These are phyloP conservation scores for Kregervanrija pseudodelftensis DNA, from an alignment of 805 yeast genomes.

Conservation along the genomic window DNA sequence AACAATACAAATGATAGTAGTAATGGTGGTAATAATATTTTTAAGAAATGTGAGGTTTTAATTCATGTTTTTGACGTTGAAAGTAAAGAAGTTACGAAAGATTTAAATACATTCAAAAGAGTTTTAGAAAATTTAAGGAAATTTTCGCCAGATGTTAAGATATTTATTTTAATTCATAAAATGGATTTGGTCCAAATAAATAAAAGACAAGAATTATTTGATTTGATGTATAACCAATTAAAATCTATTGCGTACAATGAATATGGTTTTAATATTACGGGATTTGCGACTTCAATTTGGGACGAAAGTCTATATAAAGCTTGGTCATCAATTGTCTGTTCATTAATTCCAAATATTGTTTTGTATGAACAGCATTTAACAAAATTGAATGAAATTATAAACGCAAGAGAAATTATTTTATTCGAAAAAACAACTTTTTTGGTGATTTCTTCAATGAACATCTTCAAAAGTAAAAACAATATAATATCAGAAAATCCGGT, in stretches of 20 bases:
- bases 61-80: constrained; percentile 97
- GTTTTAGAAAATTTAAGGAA: constrained; percentile 75
- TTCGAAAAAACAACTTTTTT: constrained; percentile 92
- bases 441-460: constrained; percentile 58
- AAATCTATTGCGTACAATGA: constrained; percentile 63
- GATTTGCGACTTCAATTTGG: constrained; percentile 96
- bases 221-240: constrained; percentile 75
- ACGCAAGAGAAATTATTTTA: constrained; percentile 83
- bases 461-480: constrained; percentile 10
- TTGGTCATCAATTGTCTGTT: constrained; percentile 94
- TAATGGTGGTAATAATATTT: constrained; percentile 74
- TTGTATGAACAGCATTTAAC: constrained; percentile 68
- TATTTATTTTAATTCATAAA: constrained; percentile 86
- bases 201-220: constrained; percentile 76
- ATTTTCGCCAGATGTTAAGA: constrained; percentile 84
- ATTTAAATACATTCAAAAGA: constrained; percentile 83
- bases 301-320: constrained; percentile 94
- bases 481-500: constrained; percentile 4
- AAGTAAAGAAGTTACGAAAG: constrained; percentile 83
- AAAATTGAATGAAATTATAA: constrained; percentile 63
- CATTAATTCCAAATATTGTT: constrained; percentile 86
- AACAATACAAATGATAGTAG: constrained; percentile 17
- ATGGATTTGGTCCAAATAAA: constrained; percentile 92
- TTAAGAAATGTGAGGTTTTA: constrained; percentile 90
- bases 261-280: constrained; percentile 56